Percentiles rank a stretch among this genome's conserved stretches.
Conservation (phyloP, 2,329 filamentous ascomycete genomes). For the Coniella vitis region DNA sequence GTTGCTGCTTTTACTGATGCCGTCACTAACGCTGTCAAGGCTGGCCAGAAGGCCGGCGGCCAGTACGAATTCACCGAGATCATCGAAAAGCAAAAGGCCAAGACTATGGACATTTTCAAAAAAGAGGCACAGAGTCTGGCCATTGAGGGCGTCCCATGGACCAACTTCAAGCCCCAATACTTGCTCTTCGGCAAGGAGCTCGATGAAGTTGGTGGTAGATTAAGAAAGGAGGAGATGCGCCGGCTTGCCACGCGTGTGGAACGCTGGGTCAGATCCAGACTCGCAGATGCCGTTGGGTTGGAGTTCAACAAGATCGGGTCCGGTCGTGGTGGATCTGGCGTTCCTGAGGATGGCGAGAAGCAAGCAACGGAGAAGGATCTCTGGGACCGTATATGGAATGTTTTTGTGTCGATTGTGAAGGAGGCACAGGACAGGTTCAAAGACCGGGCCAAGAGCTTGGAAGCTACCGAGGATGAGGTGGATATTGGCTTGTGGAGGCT, state of each 20-base stretch:
- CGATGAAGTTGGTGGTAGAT: constrained; percentile 74
- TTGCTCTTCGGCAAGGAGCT: constrained; percentile 82
- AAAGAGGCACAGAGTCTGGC: constrained; percentile 65
- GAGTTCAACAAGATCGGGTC: constrained; percentile 96
- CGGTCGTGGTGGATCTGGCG: constrained; percentile 73
- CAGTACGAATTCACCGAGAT: constrained; percentile 95
- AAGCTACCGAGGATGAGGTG: constrained; percentile 85
- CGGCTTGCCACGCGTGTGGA: constrained; percentile 85
- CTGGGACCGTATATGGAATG: constrained; percentile 91
- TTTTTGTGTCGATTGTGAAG: constrained; percentile 74
- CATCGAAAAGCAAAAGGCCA: constrained; percentile 73
- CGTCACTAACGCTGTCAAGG: constrained; percentile 80
- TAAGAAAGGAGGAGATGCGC: constrained; percentile 94
- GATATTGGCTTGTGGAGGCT: constrained; percentile 89
- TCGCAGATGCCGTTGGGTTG: constrained; percentile 80
- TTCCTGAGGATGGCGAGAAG: constrained; percentile 70
- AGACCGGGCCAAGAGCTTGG: constrained; percentile 85
- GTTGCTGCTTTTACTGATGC: constrained; percentile 80
- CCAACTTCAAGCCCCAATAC: constrained; percentile 75
- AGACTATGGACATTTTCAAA: constrained; percentile 68
- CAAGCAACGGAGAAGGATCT: constrained; percentile 72
- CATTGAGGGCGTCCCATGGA: constrained; percentile 80
- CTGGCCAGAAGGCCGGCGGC: constrained; percentile 84
- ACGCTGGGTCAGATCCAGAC: constrained; percentile 82
- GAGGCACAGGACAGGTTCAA: constrained; percentile 83